phyloP scores from a whole-genome alignment of 768 basidiomycete genomes.

The Boletus sp. region DNA sequence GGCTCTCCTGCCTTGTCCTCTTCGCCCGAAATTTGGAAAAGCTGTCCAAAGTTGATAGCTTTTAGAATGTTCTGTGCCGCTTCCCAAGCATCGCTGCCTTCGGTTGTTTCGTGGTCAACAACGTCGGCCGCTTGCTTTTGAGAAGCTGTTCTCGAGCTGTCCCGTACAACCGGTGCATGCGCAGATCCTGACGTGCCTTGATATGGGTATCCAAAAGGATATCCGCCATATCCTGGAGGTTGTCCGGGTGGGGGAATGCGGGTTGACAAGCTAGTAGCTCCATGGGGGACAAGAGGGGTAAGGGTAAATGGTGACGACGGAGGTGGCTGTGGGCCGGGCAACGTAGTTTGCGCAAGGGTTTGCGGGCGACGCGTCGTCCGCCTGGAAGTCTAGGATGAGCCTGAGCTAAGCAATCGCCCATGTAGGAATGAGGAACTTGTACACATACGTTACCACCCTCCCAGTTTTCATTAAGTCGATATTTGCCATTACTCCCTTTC shows the following conservation, averaged over 20 bases:
- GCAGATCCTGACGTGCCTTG: conserved; percentile 21
- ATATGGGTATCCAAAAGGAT: conserved; percentile 39
- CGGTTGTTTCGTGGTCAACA: conserved; percentile 34
- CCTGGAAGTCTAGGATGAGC: conserved; percentile 57
- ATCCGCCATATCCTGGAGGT: conserved; percentile 36
- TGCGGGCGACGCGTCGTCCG: conserved; percentile 82
- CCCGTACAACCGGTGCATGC: not conserved
- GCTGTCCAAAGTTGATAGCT: conserved; percentile 68
- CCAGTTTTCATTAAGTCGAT: conserved; percentile 74
- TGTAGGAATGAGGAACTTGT: not conserved
- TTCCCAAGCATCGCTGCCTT: conserved; percentile 66
- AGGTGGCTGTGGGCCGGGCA: conserved; percentile 30
- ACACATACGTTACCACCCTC: conserved; percentile 74
- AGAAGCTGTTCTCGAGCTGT: conserved; percentile 1
- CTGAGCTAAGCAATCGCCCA: conserved; percentile 5
- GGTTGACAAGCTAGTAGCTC: conserved; percentile 34
- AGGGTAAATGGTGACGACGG: conserved; percentile 60
- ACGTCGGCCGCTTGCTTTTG: conserved; percentile 13
- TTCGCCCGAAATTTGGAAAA: conserved; percentile 41
- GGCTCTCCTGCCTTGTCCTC: conserved; percentile 18
- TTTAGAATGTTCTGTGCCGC: conserved; percentile 76
- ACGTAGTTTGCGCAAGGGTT: conserved; percentile 33
- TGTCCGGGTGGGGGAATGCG: conserved; percentile 33
- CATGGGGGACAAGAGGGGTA: conserved; percentile 41
- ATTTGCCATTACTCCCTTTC: conserved; percentile 71